Conservation (phyloP, 139 green algal genomes). For the Chlamydomonas incerta region DNA sequence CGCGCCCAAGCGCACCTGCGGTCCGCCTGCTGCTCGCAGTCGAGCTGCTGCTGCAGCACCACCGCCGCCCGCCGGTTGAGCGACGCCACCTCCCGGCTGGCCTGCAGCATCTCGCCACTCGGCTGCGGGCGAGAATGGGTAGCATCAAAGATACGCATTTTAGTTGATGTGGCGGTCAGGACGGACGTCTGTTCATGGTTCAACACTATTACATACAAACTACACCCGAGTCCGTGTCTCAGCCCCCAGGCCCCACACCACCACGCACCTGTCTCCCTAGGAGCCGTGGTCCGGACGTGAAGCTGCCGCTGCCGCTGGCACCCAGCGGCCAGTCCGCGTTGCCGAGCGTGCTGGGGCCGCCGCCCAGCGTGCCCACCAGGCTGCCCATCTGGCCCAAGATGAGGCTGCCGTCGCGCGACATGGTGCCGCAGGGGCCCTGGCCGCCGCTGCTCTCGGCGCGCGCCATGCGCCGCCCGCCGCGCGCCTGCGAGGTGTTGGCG, state of each 20-base stretch:
- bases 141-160: too few species aligned
- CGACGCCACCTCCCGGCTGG: conserved; percentile 54
- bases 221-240: too few species aligned
- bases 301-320: conserved; percentile 30
- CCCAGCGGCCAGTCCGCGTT: conserved; percentile 8
- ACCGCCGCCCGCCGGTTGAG: conserved; percentile 57
- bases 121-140: not conserved
- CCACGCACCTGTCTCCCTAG: not conserved
- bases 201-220: too few species aligned
- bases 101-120: conserved; percentile 38
- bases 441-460: too few species aligned
- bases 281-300: conserved; percentile 5
- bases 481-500: not conserved
- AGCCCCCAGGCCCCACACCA: too few species aligned
- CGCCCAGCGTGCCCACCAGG: conserved; percentile 17
- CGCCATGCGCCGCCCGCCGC: not conserved
- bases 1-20: too few species aligned
- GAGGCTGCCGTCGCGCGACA: conserved; percentile 26
- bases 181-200: too few species aligned
- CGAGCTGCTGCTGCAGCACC: conserved; percentile 74
- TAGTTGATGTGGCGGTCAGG: too few species aligned
- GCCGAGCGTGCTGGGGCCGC: not conserved
- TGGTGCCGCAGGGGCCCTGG: not conserved
- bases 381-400: not conserved
- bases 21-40: conserved; percentile 59